Conservation (phyloP, 2,329 filamentous ascomycete species). For the Cercospora sojina region DNA sequence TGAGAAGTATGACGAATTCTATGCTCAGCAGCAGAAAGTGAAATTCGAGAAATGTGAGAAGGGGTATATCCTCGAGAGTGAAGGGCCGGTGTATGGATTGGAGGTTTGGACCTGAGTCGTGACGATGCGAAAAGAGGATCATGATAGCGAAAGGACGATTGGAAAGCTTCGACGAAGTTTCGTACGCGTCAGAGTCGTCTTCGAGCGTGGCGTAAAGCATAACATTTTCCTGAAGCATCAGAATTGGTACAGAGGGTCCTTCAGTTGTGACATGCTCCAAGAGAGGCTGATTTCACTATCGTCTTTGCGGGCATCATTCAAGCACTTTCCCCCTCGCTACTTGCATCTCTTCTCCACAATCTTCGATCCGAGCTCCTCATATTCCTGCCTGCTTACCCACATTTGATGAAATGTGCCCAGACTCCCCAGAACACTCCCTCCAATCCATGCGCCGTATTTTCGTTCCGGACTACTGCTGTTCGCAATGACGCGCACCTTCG, state of each 20-base stretch:
- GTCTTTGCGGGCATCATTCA: neutral
- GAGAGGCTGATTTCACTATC: neutral
- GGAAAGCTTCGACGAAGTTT: neutral
- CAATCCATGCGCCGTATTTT: conserved; percentile 92
- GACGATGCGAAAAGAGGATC: too few relatives aligned
- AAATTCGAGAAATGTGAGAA: conserved; percentile 27
- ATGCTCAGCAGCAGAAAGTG: conserved; percentile 20
- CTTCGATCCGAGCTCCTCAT: conserved; percentile 85
- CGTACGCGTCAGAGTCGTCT: neutral
- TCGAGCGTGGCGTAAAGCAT: neutral
- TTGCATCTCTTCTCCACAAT: conserved; percentile 98
- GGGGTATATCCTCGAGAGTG: conserved; percentile 26
- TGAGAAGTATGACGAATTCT: conserved; percentile 19
- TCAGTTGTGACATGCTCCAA: neutral
- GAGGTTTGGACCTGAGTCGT: neutral
- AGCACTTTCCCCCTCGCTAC: conserved; percentile 43
- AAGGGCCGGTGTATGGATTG: conserved; percentile 18
- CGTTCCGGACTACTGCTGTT: conserved; percentile 83
- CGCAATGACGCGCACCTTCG: conserved; percentile 84
- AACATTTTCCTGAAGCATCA: neutral
- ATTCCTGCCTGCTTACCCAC: conserved; percentile 98
- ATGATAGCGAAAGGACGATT: neutral
- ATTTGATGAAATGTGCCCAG: conserved; percentile 98
- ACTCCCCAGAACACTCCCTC: conserved; percentile 91
- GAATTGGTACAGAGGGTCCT: neutral